These are phyloP conservation scores for Triangularia setosa DNA, from an alignment of 2,329 filamentous ascomycete species.

Conservation along the genomic window DNA sequence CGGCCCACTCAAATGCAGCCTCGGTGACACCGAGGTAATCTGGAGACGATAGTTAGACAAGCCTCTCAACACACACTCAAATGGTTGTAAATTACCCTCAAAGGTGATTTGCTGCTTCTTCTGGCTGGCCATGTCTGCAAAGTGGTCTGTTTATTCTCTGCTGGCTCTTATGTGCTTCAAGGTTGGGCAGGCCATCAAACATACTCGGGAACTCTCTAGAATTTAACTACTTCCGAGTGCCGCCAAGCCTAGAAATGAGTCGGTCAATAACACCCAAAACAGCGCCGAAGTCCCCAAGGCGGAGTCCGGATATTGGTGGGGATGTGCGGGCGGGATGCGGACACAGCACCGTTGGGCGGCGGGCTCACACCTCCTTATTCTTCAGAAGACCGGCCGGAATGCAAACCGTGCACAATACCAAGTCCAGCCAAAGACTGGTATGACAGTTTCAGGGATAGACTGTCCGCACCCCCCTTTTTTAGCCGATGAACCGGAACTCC, in stretches of 20 bases:
- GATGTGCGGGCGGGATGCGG: constrained; percentile 24
- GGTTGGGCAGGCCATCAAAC: background rate
- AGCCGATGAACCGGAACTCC: background rate
- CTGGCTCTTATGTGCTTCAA: background rate
- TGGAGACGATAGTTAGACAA: constrained; percentile 47
- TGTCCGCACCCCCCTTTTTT: background rate
- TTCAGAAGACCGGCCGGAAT: background rate
- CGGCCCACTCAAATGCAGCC: constrained; percentile 58
- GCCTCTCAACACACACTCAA: constrained; percentile 33
- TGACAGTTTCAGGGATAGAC: background rate
- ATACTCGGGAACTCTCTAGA: background rate
- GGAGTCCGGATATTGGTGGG: constrained; percentile 25
- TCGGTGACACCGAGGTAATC: constrained; percentile 49
- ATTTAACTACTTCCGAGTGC: constrained; percentile 4
- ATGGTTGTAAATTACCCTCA: constrained; percentile 20
- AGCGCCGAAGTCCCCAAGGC: constrained; percentile 4
- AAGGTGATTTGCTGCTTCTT: constrained; percentile 28
- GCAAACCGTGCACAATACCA: background rate
- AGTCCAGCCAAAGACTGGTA: background rate
- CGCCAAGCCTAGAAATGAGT: background rate
- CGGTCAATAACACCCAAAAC: background rate
- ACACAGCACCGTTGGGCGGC: background rate
- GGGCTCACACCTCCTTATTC: background rate
- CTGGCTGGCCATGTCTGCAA: constrained; percentile 18
- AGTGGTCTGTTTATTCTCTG: background rate